phyloP scores from a whole-genome alignment of 306 rosid genomes.

The Vachellia pachyceras region DNA sequence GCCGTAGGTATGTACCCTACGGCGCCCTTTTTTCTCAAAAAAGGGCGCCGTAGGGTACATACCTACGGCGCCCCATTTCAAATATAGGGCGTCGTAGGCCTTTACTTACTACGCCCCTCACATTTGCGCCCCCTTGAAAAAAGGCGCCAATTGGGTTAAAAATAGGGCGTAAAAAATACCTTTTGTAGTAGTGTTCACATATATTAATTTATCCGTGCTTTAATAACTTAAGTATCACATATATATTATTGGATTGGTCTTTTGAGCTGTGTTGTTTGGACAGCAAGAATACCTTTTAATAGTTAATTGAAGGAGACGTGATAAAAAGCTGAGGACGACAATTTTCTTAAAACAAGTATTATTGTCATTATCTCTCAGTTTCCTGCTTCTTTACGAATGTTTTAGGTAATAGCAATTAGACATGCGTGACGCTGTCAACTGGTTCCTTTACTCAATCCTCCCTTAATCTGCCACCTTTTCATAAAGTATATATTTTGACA shows the following conservation, averaged over 20 bases:
- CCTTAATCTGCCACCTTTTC: background rate
- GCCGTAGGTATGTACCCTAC: too few relatives aligned
- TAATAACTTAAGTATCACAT: too few relatives aligned
- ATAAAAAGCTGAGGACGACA: slow-evolving; percentile 23
- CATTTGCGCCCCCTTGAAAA: too few relatives aligned
- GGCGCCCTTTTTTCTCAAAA: too few relatives aligned
- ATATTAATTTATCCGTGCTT: too few relatives aligned
- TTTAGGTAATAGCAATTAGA: slow-evolving; percentile 18
- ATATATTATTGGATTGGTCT: slow-evolving; percentile 32
- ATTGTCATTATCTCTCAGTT: slow-evolving; percentile 30
- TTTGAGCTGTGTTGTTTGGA: slow-evolving; percentile 41
- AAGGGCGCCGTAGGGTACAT: too few relatives aligned
- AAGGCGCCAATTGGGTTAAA: too few relatives aligned
- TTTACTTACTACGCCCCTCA: too few relatives aligned
- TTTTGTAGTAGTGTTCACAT: too few relatives aligned
- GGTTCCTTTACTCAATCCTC: background rate
- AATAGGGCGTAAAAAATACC: too few relatives aligned
- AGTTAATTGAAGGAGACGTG: slow-evolving; percentile 31
- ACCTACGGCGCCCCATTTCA: too few relatives aligned
- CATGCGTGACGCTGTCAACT: slow-evolving; percentile 1
- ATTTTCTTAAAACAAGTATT: slow-evolving; percentile 23
- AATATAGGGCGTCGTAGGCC: too few relatives aligned
- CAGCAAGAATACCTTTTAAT: slow-evolving; percentile 32
- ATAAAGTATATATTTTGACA: background rate
- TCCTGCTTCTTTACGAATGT: slow-evolving; percentile 30